These are phyloP conservation scores for Sporothrix phasma DNA, from an alignment of 2,329 filamentous ascomycete species.

Conservation along the genomic window DNA sequence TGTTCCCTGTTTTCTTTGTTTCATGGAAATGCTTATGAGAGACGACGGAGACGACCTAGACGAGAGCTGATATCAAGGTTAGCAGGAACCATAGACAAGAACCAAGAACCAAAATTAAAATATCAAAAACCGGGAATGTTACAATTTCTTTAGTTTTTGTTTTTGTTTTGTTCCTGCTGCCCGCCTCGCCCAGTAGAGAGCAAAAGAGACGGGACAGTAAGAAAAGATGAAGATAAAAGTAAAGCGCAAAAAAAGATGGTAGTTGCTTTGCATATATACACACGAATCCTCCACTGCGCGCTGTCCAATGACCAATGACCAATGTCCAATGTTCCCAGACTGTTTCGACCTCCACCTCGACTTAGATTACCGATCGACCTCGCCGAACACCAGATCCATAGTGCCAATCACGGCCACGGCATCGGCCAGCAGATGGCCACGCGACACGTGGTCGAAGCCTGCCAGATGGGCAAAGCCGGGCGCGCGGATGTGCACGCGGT, in stretches of 20 bases:
- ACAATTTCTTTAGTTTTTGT: background rate
- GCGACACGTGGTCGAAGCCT: slow-evolving; percentile 87
- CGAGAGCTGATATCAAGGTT: background rate
- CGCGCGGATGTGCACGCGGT: slow-evolving; percentile 93
- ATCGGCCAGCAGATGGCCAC: slow-evolving; percentile 89
- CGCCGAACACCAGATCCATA: slow-evolving; percentile 80
- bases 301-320: slow-evolving; percentile 3
- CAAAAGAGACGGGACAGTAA: background rate
- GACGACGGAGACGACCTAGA: background rate
- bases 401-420: slow-evolving; percentile 91
- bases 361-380: slow-evolving; percentile 50
- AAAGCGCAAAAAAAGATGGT: background rate
- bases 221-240: background rate
- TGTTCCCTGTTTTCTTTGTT: no score
- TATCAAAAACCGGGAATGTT: background rate
- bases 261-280: slow-evolving; percentile 14
- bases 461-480: slow-evolving; percentile 92
- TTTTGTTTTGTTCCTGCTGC: background rate
- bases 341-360: no score
- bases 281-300: background rate
- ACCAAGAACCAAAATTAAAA: background rate
- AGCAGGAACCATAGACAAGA: no score
- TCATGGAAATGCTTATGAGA: background rate
- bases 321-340: no score
- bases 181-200: background rate